Conservation (phyloP, 768 basidiomycete genomes). For the Clavulina sp. region DNA sequence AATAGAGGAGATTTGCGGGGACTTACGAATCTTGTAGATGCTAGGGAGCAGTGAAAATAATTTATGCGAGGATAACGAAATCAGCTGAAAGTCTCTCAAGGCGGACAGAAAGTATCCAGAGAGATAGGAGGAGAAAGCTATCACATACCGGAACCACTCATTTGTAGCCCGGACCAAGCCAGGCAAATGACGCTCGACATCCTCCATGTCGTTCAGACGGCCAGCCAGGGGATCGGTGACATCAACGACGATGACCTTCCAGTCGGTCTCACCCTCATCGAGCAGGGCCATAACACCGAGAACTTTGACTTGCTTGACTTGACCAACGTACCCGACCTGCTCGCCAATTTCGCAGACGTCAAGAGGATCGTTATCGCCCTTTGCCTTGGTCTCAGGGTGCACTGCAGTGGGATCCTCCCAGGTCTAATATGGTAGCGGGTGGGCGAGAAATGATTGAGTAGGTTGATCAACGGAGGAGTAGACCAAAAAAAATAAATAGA, state of each 20-base stretch:
- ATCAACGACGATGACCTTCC: slow-evolving; percentile 99
- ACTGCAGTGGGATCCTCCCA: slow-evolving; percentile 86
- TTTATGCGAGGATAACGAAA: background rate
- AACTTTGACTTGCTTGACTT: slow-evolving; percentile 99
- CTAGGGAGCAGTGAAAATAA: slow-evolving; percentile 21
- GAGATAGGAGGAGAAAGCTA: slow-evolving; percentile 25
- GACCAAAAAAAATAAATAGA: no score
- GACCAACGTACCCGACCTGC: slow-evolving; percentile 90
- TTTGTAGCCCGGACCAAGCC: slow-evolving; percentile 94
- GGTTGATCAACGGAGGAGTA: no score
- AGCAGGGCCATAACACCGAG: slow-evolving; percentile 99
- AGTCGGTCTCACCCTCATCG: slow-evolving; percentile 99
- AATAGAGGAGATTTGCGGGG: background rate
- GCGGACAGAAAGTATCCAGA: slow-evolving; percentile 14
- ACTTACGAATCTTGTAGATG: slow-evolving; percentile 71
- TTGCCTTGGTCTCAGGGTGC: slow-evolving; percentile 96
- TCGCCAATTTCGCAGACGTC: slow-evolving; percentile 99
- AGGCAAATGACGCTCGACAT: slow-evolving; percentile 94
- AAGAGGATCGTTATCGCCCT: slow-evolving; percentile 97
- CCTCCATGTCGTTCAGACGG: slow-evolving; percentile 97
- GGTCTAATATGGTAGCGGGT: slow-evolving; percentile 34
- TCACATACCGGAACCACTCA: slow-evolving; percentile 88
- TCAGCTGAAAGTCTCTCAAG: background rate
- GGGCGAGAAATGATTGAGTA: background rate
- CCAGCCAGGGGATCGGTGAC: slow-evolving; percentile 87